Base-by-base conservation (phyloP, 225 moss, liverwort and hornwort genomes). In the Sphagnum contortum region DNA sequence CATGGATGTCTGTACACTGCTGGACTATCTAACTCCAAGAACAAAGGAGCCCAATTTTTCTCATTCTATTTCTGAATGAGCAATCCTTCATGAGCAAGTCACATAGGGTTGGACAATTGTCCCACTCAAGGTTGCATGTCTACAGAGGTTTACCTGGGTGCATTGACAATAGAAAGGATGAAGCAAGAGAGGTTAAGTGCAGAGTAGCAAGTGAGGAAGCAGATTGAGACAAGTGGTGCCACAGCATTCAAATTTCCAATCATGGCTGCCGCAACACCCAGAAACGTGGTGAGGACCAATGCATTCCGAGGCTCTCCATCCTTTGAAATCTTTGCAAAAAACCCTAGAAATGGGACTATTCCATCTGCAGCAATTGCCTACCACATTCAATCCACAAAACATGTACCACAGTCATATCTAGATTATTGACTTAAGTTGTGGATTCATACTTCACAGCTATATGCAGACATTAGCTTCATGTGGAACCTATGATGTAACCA, bases 291-390 rank as follows among this genome's bases (percentile, higher is more conserved):
- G 48, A 71, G 78, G 68, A 90, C 62, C 76, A 96, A 70, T 70
- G 95, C 95, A 69, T 81, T 75, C 48, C 80, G 73, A 72, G 95
- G 95, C 70, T 96, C 95, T 60, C 87, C 92, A 66, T 78, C 73
- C 62, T 81, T 76, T 14, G 95, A 90, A 55, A 74, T 59, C 60
- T 56, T 75, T 13, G 90, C 64, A 49, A 96, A 74, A 45, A 72
- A 72, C 54, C 79, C 82, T 66, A 96, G 54, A 58, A 88, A 79
- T 48, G 95, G 95, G 65, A 96, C 89, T 50, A 92, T 88, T 66
- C 95, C 92, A 80, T 96, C 95, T 49, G 78, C 79, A 63, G 95
- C 89, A 76, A 96, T 96, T 60, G 95, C 95, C 91, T 95, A 68
- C 71, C 78, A 47, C 47, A 56, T 7, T 29, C 29, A 29, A 29